Base-by-base conservation (phyloP, 2,329 filamentous ascomycete genomes). In the Nothopassalora personata region DNA sequence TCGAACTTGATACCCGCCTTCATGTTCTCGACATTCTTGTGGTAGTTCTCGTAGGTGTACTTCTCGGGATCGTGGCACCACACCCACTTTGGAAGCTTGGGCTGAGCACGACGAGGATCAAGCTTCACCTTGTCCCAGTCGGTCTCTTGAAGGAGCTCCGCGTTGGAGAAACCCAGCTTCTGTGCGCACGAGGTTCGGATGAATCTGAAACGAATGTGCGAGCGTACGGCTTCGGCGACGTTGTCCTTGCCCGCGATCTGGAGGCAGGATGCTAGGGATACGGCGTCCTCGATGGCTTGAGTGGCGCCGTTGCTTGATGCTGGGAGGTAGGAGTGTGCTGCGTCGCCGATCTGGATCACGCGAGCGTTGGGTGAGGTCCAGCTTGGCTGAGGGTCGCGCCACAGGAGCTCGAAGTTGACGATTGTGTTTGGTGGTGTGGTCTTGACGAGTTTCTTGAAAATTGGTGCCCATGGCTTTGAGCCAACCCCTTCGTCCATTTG, bases 391-490 rank as follows among this genome's bases (percentile, higher is more conserved):
- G 76, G 76, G 64, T 80, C 75, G 58, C 68, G 56, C 78, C 77
- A 80, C 18, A 79, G 71, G 1, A 81, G 73, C 60, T 77, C 74
- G 60, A 78, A 81, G 70, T 80, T 77, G 61, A 81, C 75, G 52
- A 80, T 77, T 27, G 76, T 79, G 51, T 79, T 74, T 11, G 71
- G 68, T 15, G 78, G 77, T 8, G 77, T 79, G 58, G 67, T 68
- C 34, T 74, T 72, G 36, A 80, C 75, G 15, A 80, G 73, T 13
- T 74, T 70, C 60, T 77, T 75, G 72, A 79, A 78, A 57, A 77
- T 75, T 2, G 74, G 73, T 5, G 74, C 74, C 76, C 77, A 79
- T 51, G 76, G 75, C 57, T 71, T 70, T 58, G 74, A 73, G 3
- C 74, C 76, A 1, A 74, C 72, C 67, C 76, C 74, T 19, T 75